Conservation (phyloP, 1,139 yeast species). For the Trichomonascaceae sp. region DNA sequence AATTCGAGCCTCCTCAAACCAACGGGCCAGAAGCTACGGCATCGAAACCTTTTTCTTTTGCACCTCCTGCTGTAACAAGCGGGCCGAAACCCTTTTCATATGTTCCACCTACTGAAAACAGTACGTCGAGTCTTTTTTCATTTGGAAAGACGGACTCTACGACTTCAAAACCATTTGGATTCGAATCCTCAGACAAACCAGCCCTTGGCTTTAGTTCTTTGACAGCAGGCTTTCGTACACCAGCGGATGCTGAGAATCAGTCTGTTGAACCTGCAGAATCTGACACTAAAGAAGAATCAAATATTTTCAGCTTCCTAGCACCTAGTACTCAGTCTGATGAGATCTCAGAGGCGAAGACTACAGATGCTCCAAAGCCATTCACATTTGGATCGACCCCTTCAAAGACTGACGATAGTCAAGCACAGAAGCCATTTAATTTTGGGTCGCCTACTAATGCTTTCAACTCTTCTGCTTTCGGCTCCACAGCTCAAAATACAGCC, state of each 20-base stretch:
- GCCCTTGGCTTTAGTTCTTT: slow-evolving; percentile 3
- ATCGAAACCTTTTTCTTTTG: neutral
- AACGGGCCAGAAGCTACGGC: neutral
- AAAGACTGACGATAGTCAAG: neutral
- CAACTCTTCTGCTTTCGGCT: slow-evolving; percentile 20
- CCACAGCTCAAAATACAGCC: neutral
- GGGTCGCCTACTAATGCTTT: slow-evolving; percentile 6
- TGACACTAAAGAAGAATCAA: neutral
- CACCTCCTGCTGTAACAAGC: slow-evolving; percentile 10
- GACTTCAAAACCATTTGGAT: slow-evolving; percentile 17
- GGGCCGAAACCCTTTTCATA: neutral
- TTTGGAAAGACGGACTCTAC: neutral
- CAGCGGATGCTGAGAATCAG: slow-evolving; percentile 16
- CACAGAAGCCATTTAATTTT: slow-evolving; percentile 1
- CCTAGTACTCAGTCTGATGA: neutral
- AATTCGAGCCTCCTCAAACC: slow-evolving; percentile 9
- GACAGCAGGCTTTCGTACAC: slow-evolving; percentile 12
- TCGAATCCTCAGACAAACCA: slow-evolving; percentile 16
- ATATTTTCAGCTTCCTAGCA: neutral
- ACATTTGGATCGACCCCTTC: slow-evolving; percentile 3
- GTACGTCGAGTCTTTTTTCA: neutral
- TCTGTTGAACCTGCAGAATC: neutral
- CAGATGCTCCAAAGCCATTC: slow-evolving; percentile 1
- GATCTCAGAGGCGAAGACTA: neutral
- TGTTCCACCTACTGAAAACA: neutral